Evolutionary conservation across 805 yeast species (phyloP), one percentile per base, ranked within the genome.

Genomic region (Pichia californica): DNA sequence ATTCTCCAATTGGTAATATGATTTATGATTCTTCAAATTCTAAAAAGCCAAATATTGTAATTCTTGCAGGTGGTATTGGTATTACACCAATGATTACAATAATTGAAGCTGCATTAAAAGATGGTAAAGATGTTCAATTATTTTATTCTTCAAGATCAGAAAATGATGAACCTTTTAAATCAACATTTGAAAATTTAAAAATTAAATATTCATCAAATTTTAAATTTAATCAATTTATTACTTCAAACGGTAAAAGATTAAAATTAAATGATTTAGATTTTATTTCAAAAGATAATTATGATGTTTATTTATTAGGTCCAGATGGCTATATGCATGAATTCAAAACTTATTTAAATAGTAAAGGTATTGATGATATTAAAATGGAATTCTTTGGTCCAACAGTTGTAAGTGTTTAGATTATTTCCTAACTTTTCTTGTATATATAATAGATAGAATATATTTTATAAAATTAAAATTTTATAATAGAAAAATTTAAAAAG

Each of bases 21-120:
- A 55, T 61, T 4, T 67, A 64, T 45, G 63, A 66, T 26, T 25
- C 44, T 13, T 14, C 19, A 15, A 49, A 60, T 14, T 29, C 53
- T 21, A 40, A 45, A 5, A 58, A 56, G 18, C 43, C 56, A 31
- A 67, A 69, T 21, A 55, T 67, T 18, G 66, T 71, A 2, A 57
- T 79, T 25, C 61, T 79, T 43, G 68, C 77, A 18, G 83, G 80
- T 37, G 88, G 88, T 41, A 77, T 79, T 44, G 88, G 87, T 48
- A 74, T 77, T 40, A 82, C 88, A 6, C 88, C 88, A 28, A 44
- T 77, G 27, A 52, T 81, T 28, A 67, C 85, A 7, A 71, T 79
- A 55, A 55, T 70, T 16, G 76, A 76, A 53, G 39, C 53, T 7
- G 72, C 67, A 7, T 55, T 63, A 38, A 46, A 46, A 10, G 59